These are phyloP conservation scores for Verticillium klebahnii DNA, from an alignment of 2,329 filamentous ascomycete genomes.

Conservation along the genomic window DNA sequence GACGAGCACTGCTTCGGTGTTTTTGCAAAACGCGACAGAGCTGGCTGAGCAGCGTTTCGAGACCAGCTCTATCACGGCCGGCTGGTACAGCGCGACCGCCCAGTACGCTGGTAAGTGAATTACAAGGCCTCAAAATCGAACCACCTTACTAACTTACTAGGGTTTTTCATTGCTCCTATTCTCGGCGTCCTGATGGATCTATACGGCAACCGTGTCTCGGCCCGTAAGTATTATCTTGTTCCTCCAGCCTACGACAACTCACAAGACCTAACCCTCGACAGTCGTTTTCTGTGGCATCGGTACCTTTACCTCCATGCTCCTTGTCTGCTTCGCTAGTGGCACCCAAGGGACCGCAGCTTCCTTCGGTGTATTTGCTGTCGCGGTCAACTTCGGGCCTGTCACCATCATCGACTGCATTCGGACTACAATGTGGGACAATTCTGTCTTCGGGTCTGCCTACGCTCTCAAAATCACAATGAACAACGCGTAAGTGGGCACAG, in stretches of 20 bases:
- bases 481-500: constrained; percentile 28
- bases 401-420: constrained; percentile 58
- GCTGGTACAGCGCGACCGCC: constrained; percentile 54
- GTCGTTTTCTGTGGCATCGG: constrained; percentile 39
- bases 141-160: constrained; percentile 11
- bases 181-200: constrained; percentile 54
- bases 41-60: constrained; percentile 56
- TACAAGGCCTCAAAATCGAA: background rate
- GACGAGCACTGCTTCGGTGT: constrained; percentile 50
- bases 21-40: constrained; percentile 55
- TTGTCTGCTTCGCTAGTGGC: constrained; percentile 47
- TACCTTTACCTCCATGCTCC: constrained; percentile 42
- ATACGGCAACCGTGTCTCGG: constrained; percentile 44
- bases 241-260: too few relatives aligned
- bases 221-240: constrained; percentile 19
- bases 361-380: constrained; percentile 56
- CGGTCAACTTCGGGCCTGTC: constrained; percentile 49
- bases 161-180: constrained; percentile 54
- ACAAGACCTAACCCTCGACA: background rate
- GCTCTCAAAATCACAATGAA: constrained; percentile 58
- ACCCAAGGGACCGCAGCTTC: constrained; percentile 49
- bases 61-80: constrained; percentile 47
- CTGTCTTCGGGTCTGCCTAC: constrained; percentile 56
- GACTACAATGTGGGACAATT: constrained; percentile 54
- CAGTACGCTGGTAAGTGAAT: constrained; percentile 35